Evolutionary conservation across 176 grass and related monocot genomes (phyloP).

Genomic region (Ensete ventricosum): DNA sequence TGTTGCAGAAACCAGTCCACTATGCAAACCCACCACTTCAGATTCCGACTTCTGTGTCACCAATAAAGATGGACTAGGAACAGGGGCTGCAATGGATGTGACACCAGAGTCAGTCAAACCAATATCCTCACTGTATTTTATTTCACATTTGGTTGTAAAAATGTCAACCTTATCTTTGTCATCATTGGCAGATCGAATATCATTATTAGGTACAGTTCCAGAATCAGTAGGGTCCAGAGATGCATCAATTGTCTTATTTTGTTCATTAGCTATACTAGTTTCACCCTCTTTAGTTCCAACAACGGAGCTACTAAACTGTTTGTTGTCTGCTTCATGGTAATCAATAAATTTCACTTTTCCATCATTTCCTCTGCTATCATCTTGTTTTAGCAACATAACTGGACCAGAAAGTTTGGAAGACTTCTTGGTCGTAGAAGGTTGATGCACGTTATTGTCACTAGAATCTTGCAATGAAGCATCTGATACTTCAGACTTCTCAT

Average conservation of each 20-base stretch:
- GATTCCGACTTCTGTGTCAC: conserved; percentile 31
- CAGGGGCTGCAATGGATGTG: background rate
- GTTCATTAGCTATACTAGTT: background rate
- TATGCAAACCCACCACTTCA: background rate
- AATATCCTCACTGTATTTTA: background rate
- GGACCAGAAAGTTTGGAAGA: background rate
- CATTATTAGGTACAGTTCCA: background rate
- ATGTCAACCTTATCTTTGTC: background rate
- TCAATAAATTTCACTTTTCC: background rate
- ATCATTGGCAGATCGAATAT: background rate
- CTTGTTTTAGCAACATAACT: background rate
- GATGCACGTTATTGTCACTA: background rate
- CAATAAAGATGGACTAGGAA: conserved; percentile 11
- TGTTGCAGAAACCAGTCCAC: conserved; percentile 8
- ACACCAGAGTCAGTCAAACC: background rate
- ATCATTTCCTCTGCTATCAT: background rate
- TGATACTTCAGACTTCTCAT: background rate
- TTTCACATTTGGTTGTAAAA: background rate
- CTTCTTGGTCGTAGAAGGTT: background rate
- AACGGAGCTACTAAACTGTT: background rate
- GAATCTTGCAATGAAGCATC: background rate
- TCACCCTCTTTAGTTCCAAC: background rate
- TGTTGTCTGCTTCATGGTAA: background rate
- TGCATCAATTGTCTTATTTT: background rate
- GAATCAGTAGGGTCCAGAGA: background rate